Percentiles rank a stretch among this genome's conserved stretches.
These are phyloP conservation scores for Naegleria fowleri DNA, from an alignment of 208 protist species.

Conservation along the genomic window DNA sequence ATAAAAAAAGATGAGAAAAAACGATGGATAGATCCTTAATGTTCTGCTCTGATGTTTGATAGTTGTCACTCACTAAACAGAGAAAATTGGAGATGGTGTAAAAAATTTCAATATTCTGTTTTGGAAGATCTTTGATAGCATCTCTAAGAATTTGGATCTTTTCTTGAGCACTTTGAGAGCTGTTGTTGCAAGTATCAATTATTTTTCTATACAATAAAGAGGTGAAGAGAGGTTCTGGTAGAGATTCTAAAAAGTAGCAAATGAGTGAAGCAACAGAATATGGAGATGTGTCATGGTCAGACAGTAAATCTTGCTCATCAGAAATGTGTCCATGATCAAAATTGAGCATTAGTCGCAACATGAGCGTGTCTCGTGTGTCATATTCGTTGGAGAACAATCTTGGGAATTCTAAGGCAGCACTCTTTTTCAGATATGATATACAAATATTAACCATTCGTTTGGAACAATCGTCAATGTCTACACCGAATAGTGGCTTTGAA, in stretches of 20 bases:
- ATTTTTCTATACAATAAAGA: not conserved
- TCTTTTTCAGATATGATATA: not conserved
- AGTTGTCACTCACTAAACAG: not conserved
- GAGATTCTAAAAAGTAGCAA: not conserved
- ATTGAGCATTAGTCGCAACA: not conserved
- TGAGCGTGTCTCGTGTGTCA: not conserved
- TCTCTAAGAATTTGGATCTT: not conserved
- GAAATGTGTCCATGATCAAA: conserved; percentile 1
- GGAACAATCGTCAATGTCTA: not conserved
- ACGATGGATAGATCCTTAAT: not conserved
- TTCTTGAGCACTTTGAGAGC: not conserved
- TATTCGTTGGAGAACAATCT: not conserved
- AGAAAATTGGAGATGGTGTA: not conserved
- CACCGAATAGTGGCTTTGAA: not conserved
- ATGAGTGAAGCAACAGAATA: not conserved
- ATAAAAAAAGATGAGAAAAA: not conserved
- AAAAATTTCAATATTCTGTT: not conserved
- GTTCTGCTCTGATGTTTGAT: not conserved
- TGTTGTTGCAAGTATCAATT: not conserved
- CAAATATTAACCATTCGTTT: not conserved
- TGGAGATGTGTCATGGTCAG: not conserved
- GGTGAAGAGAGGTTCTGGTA: not conserved
- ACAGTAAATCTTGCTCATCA: not conserved
- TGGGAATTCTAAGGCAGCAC: not conserved
- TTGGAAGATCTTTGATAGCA: not conserved